Evolutionary conservation across 495 filamentous ascomycete species (phyloP), one percentile per base, ranked within the genome.

Genomic region (Penicillium longicatenatum): DNA sequence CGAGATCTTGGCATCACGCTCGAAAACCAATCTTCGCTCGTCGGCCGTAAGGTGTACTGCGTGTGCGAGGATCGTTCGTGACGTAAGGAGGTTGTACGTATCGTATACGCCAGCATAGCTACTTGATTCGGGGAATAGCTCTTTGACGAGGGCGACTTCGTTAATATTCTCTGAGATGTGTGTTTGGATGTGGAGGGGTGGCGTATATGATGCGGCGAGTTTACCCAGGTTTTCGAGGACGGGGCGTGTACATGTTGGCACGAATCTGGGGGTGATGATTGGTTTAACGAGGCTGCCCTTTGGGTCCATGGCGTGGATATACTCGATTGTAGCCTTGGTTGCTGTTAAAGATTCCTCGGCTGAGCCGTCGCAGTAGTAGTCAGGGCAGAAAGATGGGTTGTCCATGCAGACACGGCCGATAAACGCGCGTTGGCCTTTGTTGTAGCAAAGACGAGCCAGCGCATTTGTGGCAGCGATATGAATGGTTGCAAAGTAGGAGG

Each of bases 351-450:
- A 81, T 22, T 77, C 68, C 1, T 80, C 79, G 2, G 86, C 67
- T 20, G 80, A 81, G 8, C 72, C 76, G 70, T 98, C 94, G 26
- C 80, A 78, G 75, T 97, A 96, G 75, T 86, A 87, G 3, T 79
- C 74, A 0, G 93, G 92, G 19, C 82, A 84, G 41, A 89, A 71
- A 37, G 73, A 59, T 1, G 74, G 70, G 45, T 76, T 77, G 71
- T 97, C 90, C 94, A 98, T 98, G 79, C 91, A 95, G 22, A 91
- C 88, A 52, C 93, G 84, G 50, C 94, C 94, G 54, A 98, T 82
- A 64, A 97, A 89, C 29, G 93, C 94, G 52, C 94, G 82, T 70
- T 97, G 94, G 48, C 94, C 94, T 19, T 78, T 77, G 0, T 71
- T 64, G 24, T 89, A 80, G 65, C 90, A 94, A 46, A 96, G 82